Conservation (phyloP, 2,329 filamentous ascomycete species). For the Nigrograna mackinnonii region DNA sequence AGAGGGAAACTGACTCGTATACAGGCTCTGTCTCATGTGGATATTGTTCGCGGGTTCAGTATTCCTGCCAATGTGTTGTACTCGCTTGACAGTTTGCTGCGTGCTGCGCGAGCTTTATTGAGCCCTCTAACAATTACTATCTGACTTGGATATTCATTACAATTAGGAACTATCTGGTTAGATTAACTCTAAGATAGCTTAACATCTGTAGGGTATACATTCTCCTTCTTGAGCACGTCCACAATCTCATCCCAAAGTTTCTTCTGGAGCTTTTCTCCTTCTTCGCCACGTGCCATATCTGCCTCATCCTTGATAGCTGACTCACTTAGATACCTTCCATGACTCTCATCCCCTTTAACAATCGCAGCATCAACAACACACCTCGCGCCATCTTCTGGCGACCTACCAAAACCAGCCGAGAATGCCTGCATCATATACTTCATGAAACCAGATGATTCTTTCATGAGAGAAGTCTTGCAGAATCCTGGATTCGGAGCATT, state of each 20-base stretch:
- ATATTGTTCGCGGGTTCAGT: too few relatives aligned
- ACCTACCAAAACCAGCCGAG: slow-evolving; percentile 1
- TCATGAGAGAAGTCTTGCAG: slow-evolving; percentile 7
- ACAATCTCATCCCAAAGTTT: slow-evolving; percentile 46
- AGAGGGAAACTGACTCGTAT: too few relatives aligned
- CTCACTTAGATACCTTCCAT: slow-evolving; percentile 15
- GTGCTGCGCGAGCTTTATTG: too few relatives aligned
- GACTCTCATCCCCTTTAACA: slow-evolving; percentile 9
- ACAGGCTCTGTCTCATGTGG: too few relatives aligned
- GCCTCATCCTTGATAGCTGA: slow-evolving; percentile 1
- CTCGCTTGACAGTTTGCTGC: too few relatives aligned
- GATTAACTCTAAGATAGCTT: too few relatives aligned
- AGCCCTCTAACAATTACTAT: too few relatives aligned
- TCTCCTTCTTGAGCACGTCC: slow-evolving; percentile 1
- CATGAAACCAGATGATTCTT: slow-evolving; percentile 1
- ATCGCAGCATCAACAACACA: slow-evolving; percentile 9
- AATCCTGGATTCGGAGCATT: slow-evolving; percentile 15
- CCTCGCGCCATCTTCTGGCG: slow-evolving; percentile 5
- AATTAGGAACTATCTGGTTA: too few relatives aligned
- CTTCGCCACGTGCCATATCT: slow-evolving; percentile 5
- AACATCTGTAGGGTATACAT: too few relatives aligned
- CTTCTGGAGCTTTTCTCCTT: slow-evolving; percentile 39
- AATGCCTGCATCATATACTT: slow-evolving; percentile 5
- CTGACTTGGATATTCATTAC: too few relatives aligned
- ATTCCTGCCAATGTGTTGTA: too few relatives aligned